A percentile compares a stretch with the other conserved stretches of the same genome.
These are phyloP conservation scores for Diplocarpon rosae DNA, from an alignment of 2,329 filamentous ascomycete genomes.

Conservation along the genomic window DNA sequence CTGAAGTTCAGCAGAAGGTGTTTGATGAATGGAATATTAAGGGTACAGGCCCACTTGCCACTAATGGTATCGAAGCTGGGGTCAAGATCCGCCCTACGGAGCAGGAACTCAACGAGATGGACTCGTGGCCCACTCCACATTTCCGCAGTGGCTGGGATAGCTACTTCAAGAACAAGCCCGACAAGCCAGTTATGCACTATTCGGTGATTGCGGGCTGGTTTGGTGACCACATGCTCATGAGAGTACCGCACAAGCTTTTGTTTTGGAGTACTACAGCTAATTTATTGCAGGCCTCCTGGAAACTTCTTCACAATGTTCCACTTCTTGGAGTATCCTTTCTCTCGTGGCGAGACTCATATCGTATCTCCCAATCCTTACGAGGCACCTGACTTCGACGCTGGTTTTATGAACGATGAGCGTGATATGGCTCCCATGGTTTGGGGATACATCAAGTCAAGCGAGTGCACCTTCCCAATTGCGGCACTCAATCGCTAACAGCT, in stretches of 20 bases:
- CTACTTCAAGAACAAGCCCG: slow-evolving; percentile 75
- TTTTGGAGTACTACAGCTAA: too few species aligned
- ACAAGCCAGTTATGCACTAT: slow-evolving; percentile 84
- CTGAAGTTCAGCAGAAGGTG: slow-evolving; percentile 58
- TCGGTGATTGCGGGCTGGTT: slow-evolving; percentile 61
- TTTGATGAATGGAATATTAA: slow-evolving; percentile 71
- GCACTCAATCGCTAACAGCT: slow-evolving; percentile 32
- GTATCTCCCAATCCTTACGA: slow-evolving; percentile 54
- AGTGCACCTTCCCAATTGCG: slow-evolving; percentile 33
- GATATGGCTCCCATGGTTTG: slow-evolving; percentile 81
- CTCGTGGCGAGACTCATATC: slow-evolving; percentile 50
- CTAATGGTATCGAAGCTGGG: slow-evolving; percentile 33
- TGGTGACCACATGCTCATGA: slow-evolving; percentile 48
- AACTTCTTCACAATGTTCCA: slow-evolving; percentile 44
- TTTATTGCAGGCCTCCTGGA: slow-evolving; percentile 25
- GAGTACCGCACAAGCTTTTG: too few species aligned
- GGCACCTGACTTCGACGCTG: slow-evolving; percentile 65
- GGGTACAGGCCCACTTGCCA: slow-evolving; percentile 47
- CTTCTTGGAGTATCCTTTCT: slow-evolving; percentile 50
- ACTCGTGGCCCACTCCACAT: slow-evolving; percentile 57
- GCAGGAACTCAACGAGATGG: slow-evolving; percentile 42
- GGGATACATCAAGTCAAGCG: slow-evolving; percentile 46
- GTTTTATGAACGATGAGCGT: slow-evolving; percentile 77
- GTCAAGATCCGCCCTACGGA: slow-evolving; percentile 46
- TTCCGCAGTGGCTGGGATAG: slow-evolving; percentile 68